Percentiles rank a stretch among this genome's conserved stretches.
Conservation (phyloP, 345 rosid species). For the Brassica carinata region DNA sequence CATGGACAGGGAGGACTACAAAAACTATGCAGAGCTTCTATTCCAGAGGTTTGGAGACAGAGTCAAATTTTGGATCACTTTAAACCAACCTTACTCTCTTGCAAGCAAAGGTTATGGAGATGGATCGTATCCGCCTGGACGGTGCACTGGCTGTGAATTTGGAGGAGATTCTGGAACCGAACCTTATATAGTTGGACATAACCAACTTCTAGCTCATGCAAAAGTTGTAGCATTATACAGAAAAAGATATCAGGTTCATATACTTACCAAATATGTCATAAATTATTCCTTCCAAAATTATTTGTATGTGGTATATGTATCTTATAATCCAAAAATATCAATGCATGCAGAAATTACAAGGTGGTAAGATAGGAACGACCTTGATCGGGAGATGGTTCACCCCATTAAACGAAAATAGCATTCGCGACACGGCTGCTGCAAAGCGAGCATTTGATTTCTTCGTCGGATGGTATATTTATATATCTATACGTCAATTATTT, state of each 20-base stretch:
- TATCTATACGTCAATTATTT: neutral
- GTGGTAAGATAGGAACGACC: constrained; percentile 24
- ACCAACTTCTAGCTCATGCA: constrained; percentile 50
- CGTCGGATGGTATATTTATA: constrained; percentile 27
- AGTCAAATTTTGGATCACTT: constrained; percentile 21
- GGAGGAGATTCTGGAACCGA: no score
- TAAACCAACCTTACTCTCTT: no score
- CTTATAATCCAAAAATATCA: neutral
- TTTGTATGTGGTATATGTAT: neutral
- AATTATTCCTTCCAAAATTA: neutral
- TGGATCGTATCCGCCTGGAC: no score
- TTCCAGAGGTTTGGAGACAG: constrained; percentile 49
- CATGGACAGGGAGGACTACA: neutral
- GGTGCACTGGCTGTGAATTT: no score
- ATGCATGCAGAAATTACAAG: constrained; percentile 13
- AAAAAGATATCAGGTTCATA: constrained; percentile 30
- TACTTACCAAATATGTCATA: neutral
- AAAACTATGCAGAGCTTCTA: constrained; percentile 30
- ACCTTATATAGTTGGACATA: constrained; percentile 22
- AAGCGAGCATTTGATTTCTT: constrained; percentile 29
- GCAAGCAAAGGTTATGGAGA: no score
- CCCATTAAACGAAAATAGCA: neutral
- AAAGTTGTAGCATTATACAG: constrained; percentile 36
- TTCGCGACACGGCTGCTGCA: constrained; percentile 25
- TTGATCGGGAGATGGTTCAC: constrained; percentile 28